A percentile compares a stretch with the other conserved stretches of the same genome.
phyloP scores from a whole-genome alignment of 169 alveolate genomes.

The Plasmodium billcollinsi region DNA sequence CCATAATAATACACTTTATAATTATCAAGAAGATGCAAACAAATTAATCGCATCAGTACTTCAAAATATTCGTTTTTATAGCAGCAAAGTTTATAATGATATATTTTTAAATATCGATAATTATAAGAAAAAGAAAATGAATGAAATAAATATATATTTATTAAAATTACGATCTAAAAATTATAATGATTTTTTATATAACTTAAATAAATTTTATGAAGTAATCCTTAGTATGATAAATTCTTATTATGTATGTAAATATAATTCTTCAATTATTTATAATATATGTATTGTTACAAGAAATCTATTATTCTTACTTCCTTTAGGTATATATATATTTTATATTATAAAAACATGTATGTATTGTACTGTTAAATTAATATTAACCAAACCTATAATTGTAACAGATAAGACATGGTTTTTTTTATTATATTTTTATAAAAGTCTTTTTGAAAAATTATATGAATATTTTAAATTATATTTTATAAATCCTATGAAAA shows the following conservation, averaged over 20 bases:
- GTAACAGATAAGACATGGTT: slow-evolving; percentile 62
- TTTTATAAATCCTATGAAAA: neutral
- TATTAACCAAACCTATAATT: slow-evolving; percentile 33
- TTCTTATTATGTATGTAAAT: slow-evolving; percentile 41
- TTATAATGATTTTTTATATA: slow-evolving; percentile 43
- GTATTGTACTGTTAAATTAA: slow-evolving; percentile 32
- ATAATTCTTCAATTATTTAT: slow-evolving; percentile 57
- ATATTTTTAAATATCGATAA: slow-evolving; percentile 34
- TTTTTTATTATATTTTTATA: slow-evolving; percentile 33
- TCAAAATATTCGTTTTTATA: slow-evolving; percentile 43
- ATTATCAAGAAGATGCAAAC: neutral
- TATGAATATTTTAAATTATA: slow-evolving; percentile 31
- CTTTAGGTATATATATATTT: slow-evolving; percentile 31
- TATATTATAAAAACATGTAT: slow-evolving; percentile 40
- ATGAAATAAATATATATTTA: slow-evolving; percentile 43
- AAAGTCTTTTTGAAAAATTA: slow-evolving; percentile 32
- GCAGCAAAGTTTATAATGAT: slow-evolving; percentile 51
- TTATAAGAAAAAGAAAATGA: slow-evolving; percentile 27
- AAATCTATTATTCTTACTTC: slow-evolving; percentile 16
- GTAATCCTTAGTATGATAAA: slow-evolving; percentile 11
- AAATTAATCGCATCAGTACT: neutral
- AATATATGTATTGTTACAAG: slow-evolving; percentile 47
- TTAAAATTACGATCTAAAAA: slow-evolving; percentile 41
- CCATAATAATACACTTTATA: neutral
- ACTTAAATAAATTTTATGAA: slow-evolving; percentile 61